A percentile compares a stretch with the other conserved stretches of the same genome.
Evolutionary conservation across 2,329 filamentous ascomycete species (phyloP).

Genomic region (Oidium heveae): DNA sequence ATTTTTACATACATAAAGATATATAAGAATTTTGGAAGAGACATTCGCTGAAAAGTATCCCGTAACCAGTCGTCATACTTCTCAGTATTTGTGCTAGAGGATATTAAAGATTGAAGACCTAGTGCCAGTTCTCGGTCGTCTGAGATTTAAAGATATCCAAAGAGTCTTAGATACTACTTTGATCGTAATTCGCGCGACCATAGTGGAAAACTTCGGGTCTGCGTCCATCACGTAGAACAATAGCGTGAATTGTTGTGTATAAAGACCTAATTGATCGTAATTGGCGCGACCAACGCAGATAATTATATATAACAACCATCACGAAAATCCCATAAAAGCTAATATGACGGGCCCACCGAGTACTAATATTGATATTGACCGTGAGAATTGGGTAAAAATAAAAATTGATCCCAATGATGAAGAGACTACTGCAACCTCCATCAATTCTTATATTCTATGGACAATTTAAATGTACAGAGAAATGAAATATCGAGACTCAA

Average conservation of each 20-base stretch:
- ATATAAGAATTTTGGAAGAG: no score
- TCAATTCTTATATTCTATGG: not conserved
- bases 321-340: not conserved
- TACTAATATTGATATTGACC: not conserved
- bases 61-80: not conserved
- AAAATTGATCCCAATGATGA: not conserved
- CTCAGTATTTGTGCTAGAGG: not conserved
- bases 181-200: not conserved
- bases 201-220: not conserved
- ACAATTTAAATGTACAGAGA: not conserved
- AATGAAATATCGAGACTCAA: not conserved
- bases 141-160: not conserved
- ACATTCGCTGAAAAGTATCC: not conserved
- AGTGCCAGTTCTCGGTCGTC: not conserved
- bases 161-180: not conserved
- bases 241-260: not conserved
- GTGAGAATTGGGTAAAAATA: not conserved
- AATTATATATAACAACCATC: not conserved
- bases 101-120: not conserved
- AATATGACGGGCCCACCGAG: not conserved
- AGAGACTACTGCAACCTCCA: not conserved
- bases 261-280: not conserved
- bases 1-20: not conserved
- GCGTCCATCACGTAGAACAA: not conserved
- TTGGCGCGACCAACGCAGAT: not conserved